Evolutionary conservation across 192 early-diverging fungal genomes (phyloP), one percentile per base, ranked within the genome.

Genomic region (Rhizophagus prolifer): DNA sequence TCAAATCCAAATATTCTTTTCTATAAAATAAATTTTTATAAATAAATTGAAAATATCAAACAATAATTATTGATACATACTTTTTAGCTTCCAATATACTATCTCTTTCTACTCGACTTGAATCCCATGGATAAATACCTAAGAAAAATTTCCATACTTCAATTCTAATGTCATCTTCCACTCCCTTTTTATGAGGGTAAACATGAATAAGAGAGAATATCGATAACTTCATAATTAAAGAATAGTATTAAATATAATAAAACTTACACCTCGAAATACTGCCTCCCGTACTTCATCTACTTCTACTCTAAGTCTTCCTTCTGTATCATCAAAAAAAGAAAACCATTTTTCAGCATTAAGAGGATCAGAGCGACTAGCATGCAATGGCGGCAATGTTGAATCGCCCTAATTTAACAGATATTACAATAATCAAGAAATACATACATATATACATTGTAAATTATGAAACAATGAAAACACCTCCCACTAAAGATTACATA

Each of bases 111-210:
- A 75, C 82, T 34, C 92, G 90, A 26, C 90, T 93, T 8, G 91
- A 93, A 30, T 86, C 80, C 94, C 94, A 99, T 14, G 94, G 87
- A 78, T 94, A 96, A 5, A 98, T 86, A 16, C 86, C 87, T 41
- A 95, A 81, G 65, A 99, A 85, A 78, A 93, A 99, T 73, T 94
- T 92, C 96, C 96, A 98, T 10, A 95, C 94, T 31, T 94, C 86
- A 9, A 90, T 88, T 25, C 95, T 88, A 59, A 95, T 88, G 58
- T 91, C 90, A 65, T 89, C 86, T 38, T 94, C 92, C 2, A 98
- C 84, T 7, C 97, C 94, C 82, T 85, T 28, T 50, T 28, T n/a
- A n/a, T n/a, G n/a, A n/a, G n/a, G n/a, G n/a, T n/a, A n/a, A 30
- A 6, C 6, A 68, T 68, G 41, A 44, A 25, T 47, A 21, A 26